phyloP scores from a whole-genome alignment of 2,329 filamentous ascomycete genomes.

The Pestalotiopsis sp. region DNA sequence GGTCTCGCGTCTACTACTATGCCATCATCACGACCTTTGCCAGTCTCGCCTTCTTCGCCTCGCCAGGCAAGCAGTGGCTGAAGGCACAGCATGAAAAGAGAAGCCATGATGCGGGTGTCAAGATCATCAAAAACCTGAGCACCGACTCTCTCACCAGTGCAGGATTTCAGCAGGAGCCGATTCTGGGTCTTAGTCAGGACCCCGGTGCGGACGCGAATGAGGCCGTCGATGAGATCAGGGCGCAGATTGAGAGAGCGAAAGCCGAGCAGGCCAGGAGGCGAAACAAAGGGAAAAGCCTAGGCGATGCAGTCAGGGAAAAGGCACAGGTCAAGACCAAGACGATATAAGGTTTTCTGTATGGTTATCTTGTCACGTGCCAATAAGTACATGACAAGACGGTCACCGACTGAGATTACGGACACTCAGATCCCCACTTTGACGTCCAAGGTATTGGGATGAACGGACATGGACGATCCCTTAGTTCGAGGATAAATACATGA shows the following conservation, averaged over 20 bases:
- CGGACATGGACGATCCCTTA: too few species aligned
- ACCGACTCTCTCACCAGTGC: slow-evolving; percentile 56
- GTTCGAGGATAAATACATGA: too few species aligned
- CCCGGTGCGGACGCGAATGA: slow-evolving; percentile 76
- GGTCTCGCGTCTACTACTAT: slow-evolving; percentile 90
- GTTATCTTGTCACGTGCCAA: background rate
- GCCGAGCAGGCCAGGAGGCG: slow-evolving; percentile 41
- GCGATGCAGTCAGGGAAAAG: background rate
- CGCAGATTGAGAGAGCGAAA: slow-evolving; percentile 67
- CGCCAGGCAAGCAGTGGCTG: slow-evolving; percentile 69
- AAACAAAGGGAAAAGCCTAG: background rate
- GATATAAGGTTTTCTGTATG: background rate
- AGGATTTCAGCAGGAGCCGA: slow-evolving; percentile 51
- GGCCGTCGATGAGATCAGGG: slow-evolving; percentile 72
- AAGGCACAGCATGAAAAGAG: slow-evolving; percentile 62
- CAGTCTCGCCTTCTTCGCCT: slow-evolving; percentile 76
- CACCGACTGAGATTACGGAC: too few species aligned
- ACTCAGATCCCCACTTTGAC: too few species aligned
- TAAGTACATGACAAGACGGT: too few species aligned
- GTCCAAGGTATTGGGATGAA: too few species aligned
- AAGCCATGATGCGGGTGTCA: slow-evolving; percentile 46
- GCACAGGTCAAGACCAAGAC: background rate
- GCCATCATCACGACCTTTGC: slow-evolving; percentile 67
- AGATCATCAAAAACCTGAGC: slow-evolving; percentile 53
- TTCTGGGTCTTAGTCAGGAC: slow-evolving; percentile 80